Conservation (phyloP, 306 rosid genomes). For the Cicer judaicum region DNA sequence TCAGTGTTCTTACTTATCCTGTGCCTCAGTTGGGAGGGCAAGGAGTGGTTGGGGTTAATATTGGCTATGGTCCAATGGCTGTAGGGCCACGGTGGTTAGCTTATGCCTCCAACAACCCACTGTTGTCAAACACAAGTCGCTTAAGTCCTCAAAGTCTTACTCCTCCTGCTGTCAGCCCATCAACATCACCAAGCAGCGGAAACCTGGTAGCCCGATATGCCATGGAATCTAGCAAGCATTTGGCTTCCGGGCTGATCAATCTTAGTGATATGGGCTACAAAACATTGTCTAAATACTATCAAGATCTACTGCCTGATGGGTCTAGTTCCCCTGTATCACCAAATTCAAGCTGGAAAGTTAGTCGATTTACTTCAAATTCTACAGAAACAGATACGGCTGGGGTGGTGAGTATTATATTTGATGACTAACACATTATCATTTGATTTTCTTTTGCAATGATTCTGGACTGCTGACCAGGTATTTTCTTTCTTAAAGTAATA, state of each 20-base stretch:
- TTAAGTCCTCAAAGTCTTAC: slow-evolving; percentile 92
- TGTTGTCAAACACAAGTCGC: slow-evolving; percentile 71
- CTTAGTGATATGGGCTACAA: slow-evolving; percentile 94
- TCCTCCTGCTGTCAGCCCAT: slow-evolving; percentile 90
- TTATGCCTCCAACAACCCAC: slow-evolving; percentile 82
- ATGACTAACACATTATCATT: slow-evolving; percentile 34
- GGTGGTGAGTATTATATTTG: slow-evolving; percentile 72
- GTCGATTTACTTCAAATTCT: slow-evolving; percentile 67
- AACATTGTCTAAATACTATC: slow-evolving; percentile 90
- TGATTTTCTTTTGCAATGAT: slow-evolving; percentile 41
- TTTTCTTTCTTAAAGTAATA: slow-evolving; percentile 48
- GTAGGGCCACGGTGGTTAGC: slow-evolving; percentile 97
- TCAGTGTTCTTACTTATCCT: slow-evolving; percentile 94
- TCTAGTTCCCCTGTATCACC: slow-evolving; percentile 87
- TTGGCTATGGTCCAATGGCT: slow-evolving; percentile 98
- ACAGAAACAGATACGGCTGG: slow-evolving; percentile 81
- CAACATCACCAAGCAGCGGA: slow-evolving; percentile 91
- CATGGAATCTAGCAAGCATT: slow-evolving; percentile 96
- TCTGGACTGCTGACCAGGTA: slow-evolving; percentile 49
- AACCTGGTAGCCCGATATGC: slow-evolving; percentile 95
- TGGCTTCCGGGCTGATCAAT: slow-evolving; percentile 85
- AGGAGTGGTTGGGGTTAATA: slow-evolving; percentile 80
- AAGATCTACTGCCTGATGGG: slow-evolving; percentile 88
- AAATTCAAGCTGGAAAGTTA: slow-evolving; percentile 78
- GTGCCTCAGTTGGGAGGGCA: slow-evolving; percentile 94